These are phyloP conservation scores for Peterozyma xylosa DNA, from an alignment of 805 yeast genomes.

Conservation along the genomic window DNA sequence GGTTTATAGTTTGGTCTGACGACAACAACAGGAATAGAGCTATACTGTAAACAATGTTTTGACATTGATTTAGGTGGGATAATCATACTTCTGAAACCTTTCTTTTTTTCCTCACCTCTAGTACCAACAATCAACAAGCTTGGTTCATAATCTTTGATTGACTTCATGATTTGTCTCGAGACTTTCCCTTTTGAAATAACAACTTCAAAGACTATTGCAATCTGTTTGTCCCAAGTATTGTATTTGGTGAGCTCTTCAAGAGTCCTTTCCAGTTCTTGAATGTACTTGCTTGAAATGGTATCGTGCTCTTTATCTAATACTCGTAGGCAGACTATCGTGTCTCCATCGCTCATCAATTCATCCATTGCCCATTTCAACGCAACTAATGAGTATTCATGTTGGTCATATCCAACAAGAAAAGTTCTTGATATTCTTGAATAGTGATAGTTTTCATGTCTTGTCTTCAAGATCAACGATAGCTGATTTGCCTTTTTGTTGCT, in stretches of 20 bases:
- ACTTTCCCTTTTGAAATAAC: slow-evolving; percentile 30
- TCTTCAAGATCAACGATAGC: slow-evolving; percentile 28
- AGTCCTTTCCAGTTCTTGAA: slow-evolving; percentile 25
- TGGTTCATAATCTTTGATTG: slow-evolving; percentile 38
- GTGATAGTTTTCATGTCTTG: slow-evolving; percentile 27
- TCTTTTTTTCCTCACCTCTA: slow-evolving; percentile 25
- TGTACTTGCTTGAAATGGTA: slow-evolving; percentile 17
- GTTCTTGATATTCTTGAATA: slow-evolving; percentile 31
- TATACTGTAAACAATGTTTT: slow-evolving; percentile 37
- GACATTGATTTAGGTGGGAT: slow-evolving; percentile 35
- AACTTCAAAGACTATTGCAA: slow-evolving; percentile 35
- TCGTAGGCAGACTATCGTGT: slow-evolving; percentile 35
- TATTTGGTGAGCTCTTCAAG: slow-evolving; percentile 22
- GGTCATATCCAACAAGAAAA: slow-evolving; percentile 35
- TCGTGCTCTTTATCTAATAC: slow-evolving; percentile 28
- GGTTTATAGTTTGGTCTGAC: slow-evolving; percentile 30
- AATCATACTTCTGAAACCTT: slow-evolving; percentile 31
- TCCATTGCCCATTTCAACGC: slow-evolving; percentile 39
- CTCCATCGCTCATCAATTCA: slow-evolving; percentile 35
- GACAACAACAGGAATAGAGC: slow-evolving; percentile 37
- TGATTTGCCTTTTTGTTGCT: slow-evolving; percentile 24
- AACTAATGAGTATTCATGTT: slow-evolving; percentile 30
- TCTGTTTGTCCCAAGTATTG: slow-evolving; percentile 26
- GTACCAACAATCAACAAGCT: slow-evolving; percentile 37
- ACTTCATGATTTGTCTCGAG: slow-evolving; percentile 28